Conservation (phyloP, 257 asterid species). For the Solanum megistacrolobum region DNA sequence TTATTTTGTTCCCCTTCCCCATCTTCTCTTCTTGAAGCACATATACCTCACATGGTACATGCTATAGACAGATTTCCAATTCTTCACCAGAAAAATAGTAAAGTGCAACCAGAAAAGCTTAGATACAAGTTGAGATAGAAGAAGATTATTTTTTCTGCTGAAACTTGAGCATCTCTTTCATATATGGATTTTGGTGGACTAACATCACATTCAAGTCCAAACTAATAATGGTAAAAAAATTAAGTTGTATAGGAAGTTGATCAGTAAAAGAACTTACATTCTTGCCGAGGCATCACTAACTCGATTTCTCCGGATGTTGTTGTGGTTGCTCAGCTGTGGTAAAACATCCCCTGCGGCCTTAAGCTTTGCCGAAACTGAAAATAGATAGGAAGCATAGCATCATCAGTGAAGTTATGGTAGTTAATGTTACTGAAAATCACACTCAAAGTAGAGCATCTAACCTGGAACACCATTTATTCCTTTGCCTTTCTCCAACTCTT, state of each 20-base stretch:
- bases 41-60: neutral
- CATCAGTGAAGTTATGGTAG: neutral
- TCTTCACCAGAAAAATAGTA: neutral
- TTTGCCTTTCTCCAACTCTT: constrained; percentile 24
- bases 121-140: neutral
- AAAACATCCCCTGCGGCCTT: constrained; percentile 33
- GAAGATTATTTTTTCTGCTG: neutral
- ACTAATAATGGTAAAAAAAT: neutral
- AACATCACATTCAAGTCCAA: constrained; percentile 1
- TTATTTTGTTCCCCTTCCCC: neutral
- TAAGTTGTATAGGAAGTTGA: neutral
- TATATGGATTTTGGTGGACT: neutral
- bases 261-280: constrained; percentile 31
- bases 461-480: constrained; percentile 59
- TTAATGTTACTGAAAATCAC: neutral
- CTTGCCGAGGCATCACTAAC: constrained; percentile 46
- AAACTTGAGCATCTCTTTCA: neutral
- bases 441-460: constrained; percentile 22
- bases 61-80: neutral
- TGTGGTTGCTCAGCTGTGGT: constrained; percentile 39
- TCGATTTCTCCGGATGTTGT: constrained; percentile 39
- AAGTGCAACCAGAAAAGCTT: neutral
- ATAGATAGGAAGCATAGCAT: neutral
- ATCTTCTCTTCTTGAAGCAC: neutral
- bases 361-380: constrained; percentile 50